These are phyloP conservation scores for Salvia hispanica DNA, from an alignment of 257 asterid species.

Conservation along the genomic window DNA sequence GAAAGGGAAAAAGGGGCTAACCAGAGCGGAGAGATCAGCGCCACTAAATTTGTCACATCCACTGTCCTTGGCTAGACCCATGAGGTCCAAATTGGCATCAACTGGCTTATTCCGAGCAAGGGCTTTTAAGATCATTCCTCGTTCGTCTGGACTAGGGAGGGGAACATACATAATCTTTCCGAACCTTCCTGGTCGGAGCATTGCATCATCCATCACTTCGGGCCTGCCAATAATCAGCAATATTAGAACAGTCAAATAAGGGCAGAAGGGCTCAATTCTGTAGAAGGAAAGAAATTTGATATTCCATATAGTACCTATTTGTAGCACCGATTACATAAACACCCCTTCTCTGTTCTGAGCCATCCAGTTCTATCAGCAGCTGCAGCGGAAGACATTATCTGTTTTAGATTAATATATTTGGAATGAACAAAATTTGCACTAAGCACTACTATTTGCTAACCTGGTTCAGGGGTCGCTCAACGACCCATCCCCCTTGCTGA, in stretches of 20 bases:
- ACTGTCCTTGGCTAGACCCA: constrained; percentile 58
- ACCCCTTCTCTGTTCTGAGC: constrained; percentile 72
- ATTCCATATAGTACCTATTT: constrained; percentile 55
- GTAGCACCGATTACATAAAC: constrained; percentile 91
- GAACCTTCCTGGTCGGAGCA: constrained; percentile 83
- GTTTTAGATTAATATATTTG: constrained; percentile 24
- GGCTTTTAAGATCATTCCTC: constrained; percentile 79
- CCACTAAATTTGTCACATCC: constrained; percentile 77
- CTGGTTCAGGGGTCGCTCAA: constrained; percentile 75
- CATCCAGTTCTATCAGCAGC: constrained; percentile 85
- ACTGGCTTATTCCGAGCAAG: constrained; percentile 65
- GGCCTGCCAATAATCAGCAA: constrained; percentile 52
- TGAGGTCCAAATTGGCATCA: constrained; percentile 61
- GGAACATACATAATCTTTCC: constrained; percentile 79
- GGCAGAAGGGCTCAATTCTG: not conserved
- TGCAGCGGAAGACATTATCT: constrained; percentile 38
- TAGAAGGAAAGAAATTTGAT: not conserved
- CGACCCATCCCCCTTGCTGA: constrained; percentile 82
- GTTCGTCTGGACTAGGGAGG: constrained; percentile 79
- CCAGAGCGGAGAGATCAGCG: constrained; percentile 80
- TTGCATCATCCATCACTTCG: constrained; percentile 80
- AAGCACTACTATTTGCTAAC: constrained; percentile 34
- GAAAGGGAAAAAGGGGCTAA: constrained; percentile 31
- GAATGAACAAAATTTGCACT: not conserved
- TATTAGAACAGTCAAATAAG: constrained; percentile 22